Percentiles rank a stretch among this genome's conserved stretches.
Conservation (phyloP, 1,139 yeast species). For the Hyphopichia buzzinii region DNA sequence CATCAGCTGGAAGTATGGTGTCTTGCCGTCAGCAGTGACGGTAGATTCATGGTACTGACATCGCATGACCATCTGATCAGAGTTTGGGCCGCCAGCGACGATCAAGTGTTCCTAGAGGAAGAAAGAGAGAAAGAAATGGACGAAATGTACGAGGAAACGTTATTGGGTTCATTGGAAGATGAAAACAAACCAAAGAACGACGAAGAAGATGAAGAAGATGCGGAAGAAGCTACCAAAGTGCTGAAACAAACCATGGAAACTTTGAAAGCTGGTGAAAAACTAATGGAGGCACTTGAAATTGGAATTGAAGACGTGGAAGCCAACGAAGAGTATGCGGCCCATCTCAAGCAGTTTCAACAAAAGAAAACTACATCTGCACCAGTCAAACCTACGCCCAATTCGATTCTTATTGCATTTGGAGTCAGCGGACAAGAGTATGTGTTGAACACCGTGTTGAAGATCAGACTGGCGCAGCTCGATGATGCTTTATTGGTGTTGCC, state of each 20-base stretch:
- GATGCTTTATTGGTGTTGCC: slow-evolving; percentile 91
- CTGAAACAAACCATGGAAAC: slow-evolving; percentile 87
- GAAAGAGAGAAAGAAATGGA: slow-evolving; percentile 95
- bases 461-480: slow-evolving; percentile 82
- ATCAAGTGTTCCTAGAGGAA: slow-evolving; percentile 92
- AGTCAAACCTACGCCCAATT: slow-evolving; percentile 59
- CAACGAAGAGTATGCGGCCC: slow-evolving; percentile 43
- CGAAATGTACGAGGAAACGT: slow-evolving; percentile 77
- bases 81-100: slow-evolving; percentile 89
- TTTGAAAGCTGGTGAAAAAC: slow-evolving; percentile 88
- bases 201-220: slow-evolving; percentile 45
- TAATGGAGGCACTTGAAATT: slow-evolving; percentile 89
- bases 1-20: slow-evolving; percentile 97
- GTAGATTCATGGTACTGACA: slow-evolving; percentile 74
- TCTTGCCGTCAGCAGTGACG: slow-evolving; percentile 70
- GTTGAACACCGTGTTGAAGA: slow-evolving; percentile 62
- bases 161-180: slow-evolving; percentile 67
- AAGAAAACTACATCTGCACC: slow-evolving; percentile 47
- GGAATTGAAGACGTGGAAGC: slow-evolving; percentile 71
- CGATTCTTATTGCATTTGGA: slow-evolving; percentile 68
- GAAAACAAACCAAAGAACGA: slow-evolving; percentile 40
- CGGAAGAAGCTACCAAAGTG: slow-evolving; percentile 64
- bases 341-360: slow-evolving; percentile 31
- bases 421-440: slow-evolving; percentile 78
- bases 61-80: slow-evolving; percentile 94